Percentiles rank a stretch among this genome's conserved stretches.
These are phyloP conservation scores for Phytophthora cajani DNA, from an alignment of 352 stramenopile genomes.

Conservation along the genomic window DNA sequence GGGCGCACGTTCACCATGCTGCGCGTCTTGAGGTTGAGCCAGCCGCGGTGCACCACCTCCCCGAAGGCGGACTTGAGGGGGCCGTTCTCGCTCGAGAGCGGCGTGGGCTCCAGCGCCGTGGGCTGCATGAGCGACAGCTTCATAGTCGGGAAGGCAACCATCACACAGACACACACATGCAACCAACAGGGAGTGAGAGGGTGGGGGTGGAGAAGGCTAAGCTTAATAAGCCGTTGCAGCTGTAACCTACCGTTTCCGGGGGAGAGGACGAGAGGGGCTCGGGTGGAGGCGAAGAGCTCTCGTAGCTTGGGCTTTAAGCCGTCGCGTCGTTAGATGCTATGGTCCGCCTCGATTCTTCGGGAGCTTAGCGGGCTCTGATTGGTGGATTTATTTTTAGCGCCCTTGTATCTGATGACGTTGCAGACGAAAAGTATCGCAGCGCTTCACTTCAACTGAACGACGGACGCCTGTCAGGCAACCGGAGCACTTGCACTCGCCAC, in stretches of 20 bases:
- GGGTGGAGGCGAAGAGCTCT: neutral
- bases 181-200: neutral
- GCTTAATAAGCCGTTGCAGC: neutral
- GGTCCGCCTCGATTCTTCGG: neutral
- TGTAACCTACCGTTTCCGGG: neutral
- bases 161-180: neutral
- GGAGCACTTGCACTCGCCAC: neutral
- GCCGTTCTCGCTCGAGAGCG: slow-evolving; percentile 58
- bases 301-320: neutral
- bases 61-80: slow-evolving; percentile 64
- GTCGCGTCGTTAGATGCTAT: neutral
- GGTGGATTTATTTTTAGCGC: neutral
- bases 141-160: slow-evolving; percentile 3
- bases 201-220: neutral
- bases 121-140: slow-evolving; percentile 44
- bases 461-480: neutral
- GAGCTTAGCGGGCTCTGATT: neutral
- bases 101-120: slow-evolving; percentile 58
- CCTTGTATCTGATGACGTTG: neutral
- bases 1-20: slow-evolving; percentile 87
- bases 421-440: neutral
- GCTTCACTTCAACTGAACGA: slow-evolving; percentile 5
- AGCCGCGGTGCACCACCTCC: slow-evolving; percentile 80
- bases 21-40: slow-evolving; percentile 88
- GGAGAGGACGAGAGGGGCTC: slow-evolving; percentile 17